Base-by-base conservation (phyloP, 305 asterid genomes). In the Solanum hybrid region DNA sequence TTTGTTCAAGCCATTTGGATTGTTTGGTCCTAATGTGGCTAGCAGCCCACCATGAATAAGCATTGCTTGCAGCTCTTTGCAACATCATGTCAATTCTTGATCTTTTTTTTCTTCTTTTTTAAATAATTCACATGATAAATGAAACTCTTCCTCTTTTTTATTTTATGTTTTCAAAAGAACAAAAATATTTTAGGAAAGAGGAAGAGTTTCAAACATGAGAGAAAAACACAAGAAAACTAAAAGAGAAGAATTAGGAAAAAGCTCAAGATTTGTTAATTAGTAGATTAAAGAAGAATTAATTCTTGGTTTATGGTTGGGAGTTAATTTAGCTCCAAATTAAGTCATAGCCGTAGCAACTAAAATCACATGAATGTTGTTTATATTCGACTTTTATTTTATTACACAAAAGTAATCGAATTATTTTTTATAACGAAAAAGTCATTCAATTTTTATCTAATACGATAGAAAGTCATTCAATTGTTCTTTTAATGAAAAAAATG, bases 31-130 rank as follows among this genome's bases (percentile, higher is more conserved):
- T 93, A 85, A 97, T 93, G 91, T 97, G 99, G 95, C 97, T 94
- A 1, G 99, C 98, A 97, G 98, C 95, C 99, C 99, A 97, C 98
- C 99, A 96, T 77, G 99, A 95, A 93, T 97, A 97, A 2, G 99
- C 99, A 93, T 94, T 96, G 94, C 94, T 97, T 80, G 99, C 99
- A 64, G 99, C 99, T 88, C 99, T 94, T 90, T 96, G 99, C 93
- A 97, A 92, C 99, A 97, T 97, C 88, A 69, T 89, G 26, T 64
- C 32, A 84, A 86, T 24, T 78, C 38, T 56, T 31, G 64, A n/a
- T 77, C 26, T 71, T n/a, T 35, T 32, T 1, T 88, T 37, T 36
- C 36, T 42, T 51, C 22, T 76, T 72, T 34, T 24, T 73, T 13
- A 12, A 69, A 38, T 22, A 71, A 40, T 34, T 14, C 7, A 19